A percentile compares a stretch with the other conserved stretches of the same genome.
These are phyloP conservation scores for Trichoderma lentiforme DNA, from an alignment of 2,329 filamentous ascomycete species.

Conservation along the genomic window DNA sequence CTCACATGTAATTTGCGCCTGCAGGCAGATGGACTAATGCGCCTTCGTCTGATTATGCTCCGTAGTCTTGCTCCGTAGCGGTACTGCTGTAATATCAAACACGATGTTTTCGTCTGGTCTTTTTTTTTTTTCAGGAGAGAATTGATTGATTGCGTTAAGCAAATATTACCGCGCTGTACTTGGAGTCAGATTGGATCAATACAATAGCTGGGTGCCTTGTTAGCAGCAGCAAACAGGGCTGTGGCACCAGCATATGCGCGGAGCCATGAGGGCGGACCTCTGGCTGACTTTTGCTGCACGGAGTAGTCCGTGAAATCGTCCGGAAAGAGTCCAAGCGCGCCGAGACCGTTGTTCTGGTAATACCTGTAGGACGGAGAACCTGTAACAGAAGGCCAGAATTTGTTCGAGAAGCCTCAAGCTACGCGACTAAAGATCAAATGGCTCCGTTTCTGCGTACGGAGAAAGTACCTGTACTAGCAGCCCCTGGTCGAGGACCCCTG, in stretches of 20 bases:
- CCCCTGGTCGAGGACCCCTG: background rate
- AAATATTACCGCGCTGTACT: background rate
- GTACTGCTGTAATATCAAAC: background rate
- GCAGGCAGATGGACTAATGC: slow-evolving; percentile 7
- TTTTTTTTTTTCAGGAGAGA: background rate
- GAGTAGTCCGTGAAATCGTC: slow-evolving; percentile 2
- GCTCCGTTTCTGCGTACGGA: background rate
- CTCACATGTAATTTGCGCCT: slow-evolving; percentile 6
- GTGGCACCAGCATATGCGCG: background rate
- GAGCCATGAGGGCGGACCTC: background rate
- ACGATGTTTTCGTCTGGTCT: background rate
- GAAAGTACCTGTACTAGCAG: background rate
- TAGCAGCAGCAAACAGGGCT: background rate
- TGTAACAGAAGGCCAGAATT: background rate
- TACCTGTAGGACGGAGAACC: background rate
- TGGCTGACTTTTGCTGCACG: background rate
- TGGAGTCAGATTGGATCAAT: background rate
- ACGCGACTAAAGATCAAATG: background rate
- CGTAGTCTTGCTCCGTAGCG: background rate
- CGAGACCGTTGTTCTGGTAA: background rate
- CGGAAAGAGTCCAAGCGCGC: background rate
- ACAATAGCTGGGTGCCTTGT: background rate
- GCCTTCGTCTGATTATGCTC: background rate
- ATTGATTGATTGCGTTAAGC: background rate
- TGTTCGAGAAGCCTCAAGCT: slow-evolving; percentile 10